A percentile compares a stretch with the other conserved stretches of the same genome.
These are phyloP conservation scores for Aspergillus hancockii DNA, from an alignment of 495 filamentous ascomycete genomes.

Conservation along the genomic window DNA sequence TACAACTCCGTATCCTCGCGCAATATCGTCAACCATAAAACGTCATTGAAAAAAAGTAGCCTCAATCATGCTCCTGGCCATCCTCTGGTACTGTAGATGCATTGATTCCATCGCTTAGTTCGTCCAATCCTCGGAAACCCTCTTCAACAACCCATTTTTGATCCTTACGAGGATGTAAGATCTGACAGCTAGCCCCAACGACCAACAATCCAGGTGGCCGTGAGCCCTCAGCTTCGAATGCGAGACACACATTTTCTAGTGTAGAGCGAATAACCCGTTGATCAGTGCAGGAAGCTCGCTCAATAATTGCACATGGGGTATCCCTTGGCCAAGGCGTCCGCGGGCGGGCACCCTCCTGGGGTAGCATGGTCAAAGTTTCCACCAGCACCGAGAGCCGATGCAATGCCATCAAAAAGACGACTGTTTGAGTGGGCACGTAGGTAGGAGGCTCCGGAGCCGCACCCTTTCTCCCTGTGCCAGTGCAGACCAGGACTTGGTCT, in stretches of 20 bases:
- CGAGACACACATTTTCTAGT: conserved; percentile 71
- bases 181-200: conserved; percentile 82
- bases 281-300: conserved; percentile 91
- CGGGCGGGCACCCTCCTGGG: conserved; percentile 15
- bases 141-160: conserved; percentile 87
- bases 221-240: conserved; percentile 86
- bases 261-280: conserved; percentile 91
- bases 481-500: conserved; percentile 91
- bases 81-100: neutral
- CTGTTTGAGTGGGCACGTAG: conserved; percentile 74
- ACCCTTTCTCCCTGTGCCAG: conserved; percentile 93
- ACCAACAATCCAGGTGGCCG: conserved; percentile 89
- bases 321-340: conserved; percentile 47
- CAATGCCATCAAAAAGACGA: conserved; percentile 94
- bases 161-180: conserved; percentile 56
- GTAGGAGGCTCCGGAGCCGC: conserved; percentile 75
- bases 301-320: conserved; percentile 89
- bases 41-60: neutral
- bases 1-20: neutral
- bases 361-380: conserved; percentile 53
- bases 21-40: conserved; percentile 3
- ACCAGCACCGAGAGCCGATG: conserved; percentile 79
- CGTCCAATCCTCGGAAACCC: conserved; percentile 70
- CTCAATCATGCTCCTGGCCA: neutral
- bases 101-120: conserved; percentile 31